phyloP scores from a whole-genome alignment of 805 yeast genomes.

The Wickerhamomyces sydowiorum region DNA sequence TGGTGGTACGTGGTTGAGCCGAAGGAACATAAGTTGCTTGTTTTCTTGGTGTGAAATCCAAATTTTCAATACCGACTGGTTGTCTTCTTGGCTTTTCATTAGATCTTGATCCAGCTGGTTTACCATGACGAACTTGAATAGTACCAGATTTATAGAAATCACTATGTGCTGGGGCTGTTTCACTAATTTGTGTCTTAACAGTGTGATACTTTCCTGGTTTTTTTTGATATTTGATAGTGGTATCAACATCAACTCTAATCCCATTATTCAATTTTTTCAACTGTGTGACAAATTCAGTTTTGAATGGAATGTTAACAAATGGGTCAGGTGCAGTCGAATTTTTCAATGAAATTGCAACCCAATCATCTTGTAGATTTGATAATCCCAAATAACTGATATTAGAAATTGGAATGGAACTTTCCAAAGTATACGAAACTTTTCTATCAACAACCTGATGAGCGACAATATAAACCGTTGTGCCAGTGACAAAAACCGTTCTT shows the following conservation, averaged over 20 bases:
- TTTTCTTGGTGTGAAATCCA: slow-evolving; percentile 25
- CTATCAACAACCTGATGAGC: slow-evolving; percentile 67
- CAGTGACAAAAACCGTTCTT: slow-evolving; percentile 67
- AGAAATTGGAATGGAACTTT: slow-evolving; percentile 54
- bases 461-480: slow-evolving; percentile 55
- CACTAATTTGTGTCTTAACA: slow-evolving; percentile 63
- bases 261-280: slow-evolving; percentile 56
- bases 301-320: slow-evolving; percentile 73
- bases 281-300: slow-evolving; percentile 82
- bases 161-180: slow-evolving; percentile 55
- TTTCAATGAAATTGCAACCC: slow-evolving; percentile 59
- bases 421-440: slow-evolving; percentile 53
- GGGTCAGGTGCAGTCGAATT: slow-evolving; percentile 59
- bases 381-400: slow-evolving; percentile 59
- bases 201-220: slow-evolving; percentile 78
- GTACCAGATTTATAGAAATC: slow-evolving; percentile 87
- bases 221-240: slow-evolving; percentile 77
- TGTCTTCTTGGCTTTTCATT: slow-evolving; percentile 71
- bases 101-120: slow-evolving; percentile 66
- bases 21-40: slow-evolving; percentile 9
- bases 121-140: slow-evolving; percentile 74
- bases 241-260: slow-evolving; percentile 59
- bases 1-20: slow-evolving; percentile 17
- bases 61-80: slow-evolving; percentile 13
- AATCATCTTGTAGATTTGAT: slow-evolving; percentile 81